A percentile compares a stretch with the other conserved stretches of the same genome.
phyloP scores from a whole-genome alignment of 2,329 filamentous ascomycete species.

The Drechslera avenae region DNA sequence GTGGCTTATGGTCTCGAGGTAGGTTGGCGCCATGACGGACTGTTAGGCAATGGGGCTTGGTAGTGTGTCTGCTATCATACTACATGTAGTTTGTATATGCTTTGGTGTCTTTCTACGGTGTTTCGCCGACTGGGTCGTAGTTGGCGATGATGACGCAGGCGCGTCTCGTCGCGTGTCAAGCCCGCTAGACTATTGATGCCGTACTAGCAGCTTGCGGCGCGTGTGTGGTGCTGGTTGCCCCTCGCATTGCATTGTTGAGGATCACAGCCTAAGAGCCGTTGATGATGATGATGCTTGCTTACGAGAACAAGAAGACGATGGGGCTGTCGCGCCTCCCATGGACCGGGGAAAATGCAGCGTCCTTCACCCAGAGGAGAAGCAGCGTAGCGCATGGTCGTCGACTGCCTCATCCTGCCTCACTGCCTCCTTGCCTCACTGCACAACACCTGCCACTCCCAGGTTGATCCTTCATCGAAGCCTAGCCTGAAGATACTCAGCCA shows the following conservation, averaged over 20 bases:
- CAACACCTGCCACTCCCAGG: not conserved
- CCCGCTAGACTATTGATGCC: slow-evolving; percentile 2
- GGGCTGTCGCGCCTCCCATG: slow-evolving; percentile 6
- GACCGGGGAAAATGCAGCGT: slow-evolving; percentile 4
- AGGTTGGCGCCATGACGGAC: slow-evolving; percentile 38
- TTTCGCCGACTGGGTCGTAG: not conserved
- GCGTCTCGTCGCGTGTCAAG: slow-evolving; percentile 16
- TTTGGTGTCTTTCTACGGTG: not conserved
- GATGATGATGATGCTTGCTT: not conserved
- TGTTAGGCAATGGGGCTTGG: no score
- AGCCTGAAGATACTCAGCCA: not conserved
- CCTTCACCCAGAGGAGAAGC: not conserved
- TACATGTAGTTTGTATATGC: not conserved
- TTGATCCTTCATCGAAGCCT: not conserved
- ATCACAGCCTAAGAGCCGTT: slow-evolving; percentile 8
- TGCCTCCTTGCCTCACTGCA: not conserved
- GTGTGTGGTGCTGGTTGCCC: slow-evolving; percentile 1
- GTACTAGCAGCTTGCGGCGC: no score
- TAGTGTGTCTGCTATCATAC: not conserved
- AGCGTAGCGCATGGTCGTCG: not conserved
- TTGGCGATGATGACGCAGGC: slow-evolving; percentile 3
- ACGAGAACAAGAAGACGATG: not conserved
- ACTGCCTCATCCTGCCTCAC: no score
- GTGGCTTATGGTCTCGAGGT: slow-evolving; percentile 62
- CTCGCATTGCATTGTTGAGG: slow-evolving; percentile 3